A percentile compares a stretch with the other conserved stretches of the same genome.
phyloP scores from a whole-genome alignment of 2,329 filamentous ascomycete genomes.

The Penicillium rolfsii region DNA sequence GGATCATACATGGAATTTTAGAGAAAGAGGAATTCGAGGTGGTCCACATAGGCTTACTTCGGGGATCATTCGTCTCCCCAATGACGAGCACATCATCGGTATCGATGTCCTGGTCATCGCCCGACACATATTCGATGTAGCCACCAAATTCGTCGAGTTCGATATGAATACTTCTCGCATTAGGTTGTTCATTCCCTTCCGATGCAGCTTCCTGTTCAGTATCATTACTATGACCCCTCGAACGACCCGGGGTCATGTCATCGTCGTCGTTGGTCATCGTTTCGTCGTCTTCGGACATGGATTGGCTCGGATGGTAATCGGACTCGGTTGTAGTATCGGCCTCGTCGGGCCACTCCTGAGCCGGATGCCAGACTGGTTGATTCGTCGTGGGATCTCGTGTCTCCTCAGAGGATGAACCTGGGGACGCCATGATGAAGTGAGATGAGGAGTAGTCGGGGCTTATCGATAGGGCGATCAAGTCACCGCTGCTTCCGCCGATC shows the following conservation, averaged over 20 bases:
- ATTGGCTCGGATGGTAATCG: slow-evolving; percentile 23
- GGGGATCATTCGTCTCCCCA: slow-evolving; percentile 27
- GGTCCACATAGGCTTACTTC: slow-evolving; percentile 26
- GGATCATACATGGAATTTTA: no score
- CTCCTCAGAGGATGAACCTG: slow-evolving; percentile 29
- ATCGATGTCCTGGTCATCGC: slow-evolving; percentile 38
- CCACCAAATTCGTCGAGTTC: slow-evolving; percentile 32
- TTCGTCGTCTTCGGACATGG: slow-evolving; percentile 14
- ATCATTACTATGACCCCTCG: slow-evolving; percentile 11
- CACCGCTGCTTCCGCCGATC: slow-evolving; percentile 18
- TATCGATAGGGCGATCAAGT: slow-evolving; percentile 25
- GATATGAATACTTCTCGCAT: slow-evolving; percentile 37
- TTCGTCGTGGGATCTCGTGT: slow-evolving; percentile 28
- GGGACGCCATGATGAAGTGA: slow-evolving; percentile 36
- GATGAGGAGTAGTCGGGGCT: slow-evolving; percentile 15
- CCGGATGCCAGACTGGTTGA: slow-evolving; percentile 39
- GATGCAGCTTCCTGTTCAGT: neutral
- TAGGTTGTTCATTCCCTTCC: slow-evolving; percentile 44
- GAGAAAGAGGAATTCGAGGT: no score
- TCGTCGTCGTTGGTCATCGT: slow-evolving; percentile 43
- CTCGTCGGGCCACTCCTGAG: slow-evolving; percentile 45
- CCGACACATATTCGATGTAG: slow-evolving; percentile 17
- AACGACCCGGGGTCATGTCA: slow-evolving; percentile 53
- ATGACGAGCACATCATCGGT: slow-evolving; percentile 43
- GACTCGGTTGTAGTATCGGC: slow-evolving; percentile 34